Evolutionary conservation across 805 yeast species (phyloP), one percentile per base, ranked within the genome.

Genomic region (Candida vartiovaarae): DNA sequence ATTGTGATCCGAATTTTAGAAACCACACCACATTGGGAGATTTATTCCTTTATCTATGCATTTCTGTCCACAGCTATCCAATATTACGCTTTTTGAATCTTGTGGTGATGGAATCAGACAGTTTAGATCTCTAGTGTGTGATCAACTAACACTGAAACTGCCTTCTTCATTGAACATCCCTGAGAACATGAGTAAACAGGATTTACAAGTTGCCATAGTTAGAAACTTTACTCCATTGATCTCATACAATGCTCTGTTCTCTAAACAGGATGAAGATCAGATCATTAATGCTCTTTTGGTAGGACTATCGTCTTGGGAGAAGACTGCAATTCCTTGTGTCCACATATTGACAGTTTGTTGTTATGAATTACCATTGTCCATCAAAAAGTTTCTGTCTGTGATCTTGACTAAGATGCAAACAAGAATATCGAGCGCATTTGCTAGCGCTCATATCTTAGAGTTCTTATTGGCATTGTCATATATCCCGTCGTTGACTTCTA

Each of bases 271-370:
- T 39, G 79, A 81, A 47, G 90, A 84, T 55, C 76, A 71, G 45
- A 67, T 86, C 25, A 71, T 85, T 15, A 72, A 72, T 43, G 70
- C 88, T 0, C 67, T 83, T 27, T 66, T 82, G 9, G 63, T 71
- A 38, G 85, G 86, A 0, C 62, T 85, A 42, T 74, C 79, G 1
- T 79, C 88, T 1, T 83, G 90, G 86, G 88, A 87, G 47, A 77
- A 76, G 47, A 79, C 95, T 0, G 85, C 88, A 0, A 75, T 82
- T 32, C 88, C 95, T 3, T 78, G 88, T 50, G 75, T 89, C 28
- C 88, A 87, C 52, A 80, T 82, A 36, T 65, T 90, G 45, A 78
- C 84, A 5, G 71, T 84, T 3, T 84, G 91, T 52, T 83, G 95
- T 57, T 87, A 84, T 59, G 95, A 86, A 57, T 70, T 84, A 31